phyloP scores from a whole-genome alignment of 139 green algal genomes.

The Closterium sp. region DNA sequence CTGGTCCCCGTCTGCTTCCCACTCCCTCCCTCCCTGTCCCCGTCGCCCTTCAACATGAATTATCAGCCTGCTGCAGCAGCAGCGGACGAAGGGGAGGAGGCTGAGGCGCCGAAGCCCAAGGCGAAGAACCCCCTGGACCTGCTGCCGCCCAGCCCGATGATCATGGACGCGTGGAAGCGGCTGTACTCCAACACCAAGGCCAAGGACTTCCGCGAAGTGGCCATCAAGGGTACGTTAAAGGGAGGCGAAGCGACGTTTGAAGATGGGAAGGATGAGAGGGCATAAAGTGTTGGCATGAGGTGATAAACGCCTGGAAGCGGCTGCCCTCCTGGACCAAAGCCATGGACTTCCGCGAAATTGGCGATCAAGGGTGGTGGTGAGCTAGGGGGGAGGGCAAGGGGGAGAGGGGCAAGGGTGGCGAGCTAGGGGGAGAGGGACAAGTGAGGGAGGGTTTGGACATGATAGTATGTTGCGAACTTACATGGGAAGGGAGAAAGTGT shows the following conservation, averaged over 20 bases:
- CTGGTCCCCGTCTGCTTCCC: no score
- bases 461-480: no score
- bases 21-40: neutral
- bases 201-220: conserved; percentile 56
- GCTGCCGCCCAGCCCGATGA: conserved; percentile 58
- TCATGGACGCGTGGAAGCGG: conserved; percentile 64
- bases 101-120: conserved; percentile 48
- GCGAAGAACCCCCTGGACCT: conserved; percentile 58
- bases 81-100: conserved; percentile 23
- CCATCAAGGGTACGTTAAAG: conserved; percentile 35
- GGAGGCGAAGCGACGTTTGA: neutral
- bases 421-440: no score
- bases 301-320: conserved; percentile 63
- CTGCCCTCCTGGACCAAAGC: conserved; percentile 64
- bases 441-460: no score
- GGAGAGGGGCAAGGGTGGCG: neutral
- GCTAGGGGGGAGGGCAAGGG: neutral
- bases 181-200: conserved; percentile 66
- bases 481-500: no score
- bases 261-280: neutral
- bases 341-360: conserved; percentile 55
- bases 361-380: conserved; percentile 28
- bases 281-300: neutral
- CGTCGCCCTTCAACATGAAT: no score
- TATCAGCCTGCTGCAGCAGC: neutral